These are phyloP conservation scores for Podaxis sp. DNA, from an alignment of 768 basidiomycete species.

Conservation along the genomic window DNA sequence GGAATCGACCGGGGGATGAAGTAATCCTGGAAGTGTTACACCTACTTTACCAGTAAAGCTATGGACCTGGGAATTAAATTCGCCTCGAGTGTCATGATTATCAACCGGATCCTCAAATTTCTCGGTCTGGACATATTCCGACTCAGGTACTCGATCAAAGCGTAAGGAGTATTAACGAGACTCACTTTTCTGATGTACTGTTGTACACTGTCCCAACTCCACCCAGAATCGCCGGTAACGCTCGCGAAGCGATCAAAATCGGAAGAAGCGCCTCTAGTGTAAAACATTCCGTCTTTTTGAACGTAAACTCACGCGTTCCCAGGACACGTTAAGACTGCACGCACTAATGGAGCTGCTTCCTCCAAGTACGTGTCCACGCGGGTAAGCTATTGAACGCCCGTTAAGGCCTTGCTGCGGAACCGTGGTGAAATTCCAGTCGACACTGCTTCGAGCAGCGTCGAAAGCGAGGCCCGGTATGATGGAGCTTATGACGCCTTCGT, in stretches of 20 bases:
- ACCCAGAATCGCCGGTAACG: conserved; percentile 29
- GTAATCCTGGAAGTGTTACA: conserved; percentile 19
- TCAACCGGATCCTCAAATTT: conserved; percentile 20
- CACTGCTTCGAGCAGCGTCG: neutral
- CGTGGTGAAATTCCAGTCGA: neutral
- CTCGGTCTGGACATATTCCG: conserved; percentile 14
- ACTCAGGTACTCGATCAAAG: conserved; percentile 7
- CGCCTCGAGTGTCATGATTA: conserved; percentile 18
- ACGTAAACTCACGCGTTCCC: conserved; percentile 16
- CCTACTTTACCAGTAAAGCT: conserved; percentile 19
- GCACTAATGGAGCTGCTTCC: conserved; percentile 26
- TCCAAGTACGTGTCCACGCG: neutral
- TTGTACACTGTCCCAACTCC: conserved; percentile 34
- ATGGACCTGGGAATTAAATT: conserved; percentile 24
- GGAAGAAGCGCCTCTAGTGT: conserved; percentile 20
- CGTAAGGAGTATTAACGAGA: neutral
- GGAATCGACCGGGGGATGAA: conserved; percentile 16
- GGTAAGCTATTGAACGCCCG: neutral
- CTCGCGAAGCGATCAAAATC: conserved; percentile 26
- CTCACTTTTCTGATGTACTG: conserved; percentile 25
- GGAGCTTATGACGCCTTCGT: neutral
- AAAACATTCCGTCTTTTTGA: conserved; percentile 23
- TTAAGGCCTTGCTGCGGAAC: neutral
- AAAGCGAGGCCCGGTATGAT: neutral
- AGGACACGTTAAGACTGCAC: conserved; percentile 3